Conservation (phyloP, 2,329 filamentous ascomycete genomes). For the Keithomyces neogunnii region DNA sequence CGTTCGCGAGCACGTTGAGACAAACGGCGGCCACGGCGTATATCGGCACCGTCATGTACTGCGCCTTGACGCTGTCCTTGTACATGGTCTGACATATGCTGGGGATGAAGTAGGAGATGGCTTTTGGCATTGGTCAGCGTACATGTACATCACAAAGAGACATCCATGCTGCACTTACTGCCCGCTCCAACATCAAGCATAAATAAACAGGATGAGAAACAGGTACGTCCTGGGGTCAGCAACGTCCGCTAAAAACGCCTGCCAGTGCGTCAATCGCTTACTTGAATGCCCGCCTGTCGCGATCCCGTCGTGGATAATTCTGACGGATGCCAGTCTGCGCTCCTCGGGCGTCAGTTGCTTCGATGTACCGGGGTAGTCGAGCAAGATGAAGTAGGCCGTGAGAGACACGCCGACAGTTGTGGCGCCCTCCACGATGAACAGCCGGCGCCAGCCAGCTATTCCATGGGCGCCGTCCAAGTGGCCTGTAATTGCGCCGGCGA, state of each 20-base stretch:
- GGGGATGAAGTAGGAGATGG: slow-evolving; percentile 45
- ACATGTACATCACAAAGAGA: background rate
- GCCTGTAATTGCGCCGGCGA: slow-evolving; percentile 51
- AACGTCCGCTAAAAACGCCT: slow-evolving; percentile 21
- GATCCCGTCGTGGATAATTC: slow-evolving; percentile 14
- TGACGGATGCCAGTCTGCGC: slow-evolving; percentile 3
- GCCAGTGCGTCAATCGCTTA: slow-evolving; percentile 2
- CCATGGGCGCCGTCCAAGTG: slow-evolving; percentile 44
- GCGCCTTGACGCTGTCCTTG: slow-evolving; percentile 32
- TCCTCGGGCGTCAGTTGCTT: slow-evolving; percentile 46
- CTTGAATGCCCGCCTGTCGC: slow-evolving; percentile 19
- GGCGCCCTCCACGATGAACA: slow-evolving; percentile 60
- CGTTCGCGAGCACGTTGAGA: slow-evolving; percentile 14
- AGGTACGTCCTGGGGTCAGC: slow-evolving; percentile 6
- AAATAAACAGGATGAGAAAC: slow-evolving; percentile 7
- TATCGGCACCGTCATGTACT: slow-evolving; percentile 35
- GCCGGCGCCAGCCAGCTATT: slow-evolving; percentile 56
- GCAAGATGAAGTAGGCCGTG: slow-evolving; percentile 52
- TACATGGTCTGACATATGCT: slow-evolving; percentile 40
- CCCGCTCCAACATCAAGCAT: slow-evolving; percentile 28
- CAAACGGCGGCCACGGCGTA: slow-evolving; percentile 5
- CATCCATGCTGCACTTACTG: slow-evolving; percentile 6
- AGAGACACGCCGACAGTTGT: slow-evolving; percentile 42
- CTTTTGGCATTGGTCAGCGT: background rate
- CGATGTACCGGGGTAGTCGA: slow-evolving; percentile 56